These are phyloP conservation scores for Rhynchosporium graminicola DNA, from an alignment of 2,329 filamentous ascomycete species.

Conservation along the genomic window DNA sequence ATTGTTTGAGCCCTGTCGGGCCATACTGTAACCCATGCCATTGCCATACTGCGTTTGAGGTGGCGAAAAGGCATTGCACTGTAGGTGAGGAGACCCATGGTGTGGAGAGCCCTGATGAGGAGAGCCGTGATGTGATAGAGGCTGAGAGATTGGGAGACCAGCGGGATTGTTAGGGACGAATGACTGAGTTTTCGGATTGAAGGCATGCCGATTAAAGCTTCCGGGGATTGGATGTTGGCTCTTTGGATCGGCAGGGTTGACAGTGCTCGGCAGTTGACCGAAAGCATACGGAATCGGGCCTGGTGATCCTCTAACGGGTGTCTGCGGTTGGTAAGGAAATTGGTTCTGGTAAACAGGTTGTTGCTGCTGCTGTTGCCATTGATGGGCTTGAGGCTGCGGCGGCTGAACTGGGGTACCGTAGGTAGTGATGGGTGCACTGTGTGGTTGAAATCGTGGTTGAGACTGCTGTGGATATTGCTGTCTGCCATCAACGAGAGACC, in stretches of 20 bases:
- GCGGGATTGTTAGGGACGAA: slow-evolving; percentile 70
- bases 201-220: slow-evolving; percentile 80
- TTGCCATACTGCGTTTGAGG: slow-evolving; percentile 40
- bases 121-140: slow-evolving; percentile 39
- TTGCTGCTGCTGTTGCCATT: slow-evolving; percentile 38
- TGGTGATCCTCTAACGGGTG: slow-evolving; percentile 30
- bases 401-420: slow-evolving; percentile 41
- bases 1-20: slow-evolving; percentile 41
- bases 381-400: slow-evolving; percentile 35
- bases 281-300: slow-evolving; percentile 66
- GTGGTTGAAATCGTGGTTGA: slow-evolving; percentile 38
- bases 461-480: slow-evolving; percentile 37
- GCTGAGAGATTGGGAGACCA: slow-evolving; percentile 49
- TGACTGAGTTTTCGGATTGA: slow-evolving; percentile 92
- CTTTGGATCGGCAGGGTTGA: slow-evolving; percentile 70
- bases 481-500: slow-evolving; percentile 18
- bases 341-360: slow-evolving; percentile 33
- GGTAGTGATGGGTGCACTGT: slow-evolving; percentile 39
- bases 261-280: slow-evolving; percentile 72
- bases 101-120: slow-evolving; percentile 39
- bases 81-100: slow-evolving; percentile 45
- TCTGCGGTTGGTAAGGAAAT: slow-evolving; percentile 34
- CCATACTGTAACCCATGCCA: slow-evolving; percentile 41
- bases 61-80: slow-evolving; percentile 44
- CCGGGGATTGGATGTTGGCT: slow-evolving; percentile 82